Evolutionary conservation across 441 rosid species (phyloP).

Genomic region (Jatropha multifida): DNA sequence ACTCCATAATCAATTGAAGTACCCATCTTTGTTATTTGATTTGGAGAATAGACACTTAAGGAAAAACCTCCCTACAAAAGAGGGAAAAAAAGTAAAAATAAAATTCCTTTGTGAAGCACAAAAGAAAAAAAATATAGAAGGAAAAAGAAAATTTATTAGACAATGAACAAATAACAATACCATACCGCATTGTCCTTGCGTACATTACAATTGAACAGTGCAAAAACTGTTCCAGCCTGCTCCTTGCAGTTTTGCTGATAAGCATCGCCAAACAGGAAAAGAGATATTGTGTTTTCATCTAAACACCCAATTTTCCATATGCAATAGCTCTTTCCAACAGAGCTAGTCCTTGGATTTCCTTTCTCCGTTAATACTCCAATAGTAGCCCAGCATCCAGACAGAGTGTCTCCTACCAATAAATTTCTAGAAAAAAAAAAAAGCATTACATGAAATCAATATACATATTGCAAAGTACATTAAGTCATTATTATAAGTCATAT

Average conservation of each 20-base stretch:
- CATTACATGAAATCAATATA: slow-evolving; percentile 12
- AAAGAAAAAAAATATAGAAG: background rate
- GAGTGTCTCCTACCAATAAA: slow-evolving; percentile 65
- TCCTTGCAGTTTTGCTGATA: slow-evolving; percentile 53
- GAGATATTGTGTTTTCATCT: slow-evolving; percentile 58
- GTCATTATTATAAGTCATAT: background rate
- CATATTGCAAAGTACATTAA: background rate
- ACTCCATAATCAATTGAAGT: slow-evolving; percentile 84
- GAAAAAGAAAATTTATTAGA: background rate
- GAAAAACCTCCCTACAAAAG: slow-evolving; percentile 79
- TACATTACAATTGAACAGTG: slow-evolving; percentile 64
- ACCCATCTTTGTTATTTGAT: slow-evolving; percentile 77
- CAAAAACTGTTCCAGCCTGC: slow-evolving; percentile 75
- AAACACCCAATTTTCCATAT: slow-evolving; percentile 81
- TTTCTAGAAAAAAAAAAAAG: slow-evolving; percentile 45
- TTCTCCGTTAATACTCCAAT: slow-evolving; percentile 78
- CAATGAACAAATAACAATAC: slow-evolving; percentile 16
- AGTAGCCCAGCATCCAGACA: slow-evolving; percentile 91
- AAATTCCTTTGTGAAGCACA: background rate
- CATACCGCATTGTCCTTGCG: slow-evolving; percentile 67
- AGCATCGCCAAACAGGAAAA: slow-evolving; percentile 94
- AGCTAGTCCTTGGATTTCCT: slow-evolving; percentile 72
- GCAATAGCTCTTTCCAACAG: slow-evolving; percentile 67
- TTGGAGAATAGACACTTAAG: slow-evolving; percentile 62
- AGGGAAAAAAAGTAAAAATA: background rate